Percentiles rank a stretch among this genome's conserved stretches.
Conservation (phyloP, 2,329 filamentous ascomycete genomes). For the Dothideomycetes sp. region DNA sequence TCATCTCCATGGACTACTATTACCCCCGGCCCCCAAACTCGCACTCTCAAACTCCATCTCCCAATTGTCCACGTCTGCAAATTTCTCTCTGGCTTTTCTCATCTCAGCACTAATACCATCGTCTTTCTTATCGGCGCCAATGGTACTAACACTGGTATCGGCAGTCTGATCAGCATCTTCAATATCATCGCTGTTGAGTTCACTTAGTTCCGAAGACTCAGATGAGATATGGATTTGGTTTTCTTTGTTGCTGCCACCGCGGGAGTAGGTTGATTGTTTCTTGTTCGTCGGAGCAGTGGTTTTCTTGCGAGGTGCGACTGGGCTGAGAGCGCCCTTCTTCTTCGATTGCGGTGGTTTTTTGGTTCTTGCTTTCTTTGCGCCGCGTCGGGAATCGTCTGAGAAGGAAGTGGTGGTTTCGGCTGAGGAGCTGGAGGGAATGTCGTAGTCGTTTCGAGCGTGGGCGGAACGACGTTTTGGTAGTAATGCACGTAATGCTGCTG, state of each 20-base stretch:
- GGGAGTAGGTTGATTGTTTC: conserved; percentile 26
- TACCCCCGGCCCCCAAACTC: conserved; percentile 30
- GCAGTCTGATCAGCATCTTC: conserved; percentile 2
- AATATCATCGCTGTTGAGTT: conserved; percentile 2
- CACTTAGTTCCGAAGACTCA: conserved; percentile 18
- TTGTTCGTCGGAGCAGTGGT: conserved; percentile 15
- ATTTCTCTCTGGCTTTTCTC: conserved; percentile 37
- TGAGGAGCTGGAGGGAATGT: conserved; percentile 30
- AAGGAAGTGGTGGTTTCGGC: conserved; percentile 24
- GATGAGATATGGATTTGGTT: conserved; percentile 16
- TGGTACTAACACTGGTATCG: conserved; percentile 9
- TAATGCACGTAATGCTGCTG: conserved; percentile 36
- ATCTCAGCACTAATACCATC: conserved; percentile 29
- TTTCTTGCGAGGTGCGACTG: conserved; percentile 9
- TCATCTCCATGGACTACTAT: conserved; percentile 33
- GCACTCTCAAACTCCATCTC: conserved; percentile 44
- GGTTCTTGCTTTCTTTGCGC: conserved; percentile 17
- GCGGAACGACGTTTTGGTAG: conserved; percentile 33
- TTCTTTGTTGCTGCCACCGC: conserved; percentile 17
- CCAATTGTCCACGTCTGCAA: conserved; percentile 41
- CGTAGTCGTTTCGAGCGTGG: conserved; percentile 28
- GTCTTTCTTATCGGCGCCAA: conserved; percentile 16
- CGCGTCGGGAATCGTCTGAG: conserved; percentile 34
- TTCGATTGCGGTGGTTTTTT: neutral
- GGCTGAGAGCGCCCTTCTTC: neutral